phyloP scores from a whole-genome alignment of 345 rosid species.

The Salix viminalis region DNA sequence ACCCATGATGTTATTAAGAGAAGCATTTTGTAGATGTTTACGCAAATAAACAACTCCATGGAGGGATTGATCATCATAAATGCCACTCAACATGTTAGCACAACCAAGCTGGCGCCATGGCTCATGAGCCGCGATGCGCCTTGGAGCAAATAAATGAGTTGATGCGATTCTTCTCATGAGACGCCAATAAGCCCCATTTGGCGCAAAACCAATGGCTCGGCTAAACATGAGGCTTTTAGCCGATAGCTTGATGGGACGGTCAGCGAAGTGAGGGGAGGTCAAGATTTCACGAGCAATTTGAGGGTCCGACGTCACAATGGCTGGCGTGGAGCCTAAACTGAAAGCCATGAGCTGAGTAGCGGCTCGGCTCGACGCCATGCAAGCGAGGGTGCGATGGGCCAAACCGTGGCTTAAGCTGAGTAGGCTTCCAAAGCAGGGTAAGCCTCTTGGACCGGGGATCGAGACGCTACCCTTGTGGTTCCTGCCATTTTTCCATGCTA shows the following conservation, averaged over 20 bases:
- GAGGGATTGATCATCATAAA: conserved; percentile 21
- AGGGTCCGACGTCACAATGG: conserved; percentile 41
- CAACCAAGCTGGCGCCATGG: conserved; percentile 36
- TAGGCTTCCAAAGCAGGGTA: conserved; percentile 43
- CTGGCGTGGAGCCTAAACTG: conserved; percentile 45
- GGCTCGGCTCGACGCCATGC: conserved; percentile 29
- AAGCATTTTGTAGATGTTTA: conserved; percentile 41
- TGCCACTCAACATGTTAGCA: conserved; percentile 21
- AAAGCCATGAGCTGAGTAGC: conserved; percentile 49
- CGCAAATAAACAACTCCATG: conserved; percentile 30
- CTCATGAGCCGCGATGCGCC: conserved; percentile 46
- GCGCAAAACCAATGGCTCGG: conserved; percentile 61
- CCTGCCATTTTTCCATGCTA: conserved; percentile 46
- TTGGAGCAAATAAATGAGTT: conserved; percentile 38
- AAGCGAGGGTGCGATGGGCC: conserved; percentile 42
- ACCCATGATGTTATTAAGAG: conserved; percentile 53
- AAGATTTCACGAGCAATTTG: conserved; percentile 41
- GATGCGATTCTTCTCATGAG: conserved; percentile 45
- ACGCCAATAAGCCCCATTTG: conserved; percentile 46
- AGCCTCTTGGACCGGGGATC: conserved; percentile 41
- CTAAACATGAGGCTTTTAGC: conserved; percentile 44
- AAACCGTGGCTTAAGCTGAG: conserved; percentile 34
- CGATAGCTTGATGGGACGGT: conserved; percentile 46
- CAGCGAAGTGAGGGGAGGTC: conserved; percentile 35
- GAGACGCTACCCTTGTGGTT: conserved; percentile 30